Conservation (phyloP, 2,329 filamentous ascomycete genomes). For the Stagonosporopsis vannaccii region DNA sequence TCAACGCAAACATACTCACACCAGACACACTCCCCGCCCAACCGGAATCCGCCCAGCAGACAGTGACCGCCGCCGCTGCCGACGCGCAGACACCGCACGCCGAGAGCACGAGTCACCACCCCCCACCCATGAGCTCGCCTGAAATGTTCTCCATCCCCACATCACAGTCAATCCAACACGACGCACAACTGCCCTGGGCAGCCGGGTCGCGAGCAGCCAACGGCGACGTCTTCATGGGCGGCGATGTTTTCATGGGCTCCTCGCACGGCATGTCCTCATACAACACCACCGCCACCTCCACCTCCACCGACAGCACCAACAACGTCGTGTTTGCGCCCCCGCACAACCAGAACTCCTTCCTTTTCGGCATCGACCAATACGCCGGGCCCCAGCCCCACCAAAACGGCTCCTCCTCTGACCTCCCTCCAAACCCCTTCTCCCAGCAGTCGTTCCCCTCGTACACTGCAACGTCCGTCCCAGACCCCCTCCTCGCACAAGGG, state of each 20-base stretch:
- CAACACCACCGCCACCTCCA: slow-evolving; percentile 23
- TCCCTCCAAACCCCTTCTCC: slow-evolving; percentile 38
- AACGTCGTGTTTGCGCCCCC: slow-evolving; percentile 40
- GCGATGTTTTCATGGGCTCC: slow-evolving; percentile 19
- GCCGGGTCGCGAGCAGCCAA: slow-evolving; percentile 31
- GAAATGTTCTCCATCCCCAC: slow-evolving; percentile 25
- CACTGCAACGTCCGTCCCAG: slow-evolving; percentile 39
- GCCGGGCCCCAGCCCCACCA: slow-evolving; percentile 26
- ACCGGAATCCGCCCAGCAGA: slow-evolving; percentile 9
- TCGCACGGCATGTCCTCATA: slow-evolving; percentile 33
- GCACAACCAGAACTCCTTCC: slow-evolving; percentile 42
- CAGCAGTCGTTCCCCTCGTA: slow-evolving; percentile 27
- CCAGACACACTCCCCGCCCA: slow-evolving; percentile 16
- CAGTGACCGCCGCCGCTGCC: neutral
- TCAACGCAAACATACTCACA: too few relatives aligned
- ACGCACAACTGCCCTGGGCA: slow-evolving; percentile 30
- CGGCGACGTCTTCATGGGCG: slow-evolving; percentile 34
- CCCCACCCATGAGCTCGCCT: slow-evolving; percentile 21
- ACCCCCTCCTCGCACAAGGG: slow-evolving; percentile 32
- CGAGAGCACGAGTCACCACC: slow-evolving; percentile 14
- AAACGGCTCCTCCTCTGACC: slow-evolving; percentile 19
- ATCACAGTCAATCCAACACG: slow-evolving; percentile 24
- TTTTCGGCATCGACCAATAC: slow-evolving; percentile 51
- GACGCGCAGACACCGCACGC: slow-evolving; percentile 9
- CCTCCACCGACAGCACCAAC: neutral